These are phyloP conservation scores for Suhomyces sp. DNA, from an alignment of 805 yeast genomes.

Conservation along the genomic window DNA sequence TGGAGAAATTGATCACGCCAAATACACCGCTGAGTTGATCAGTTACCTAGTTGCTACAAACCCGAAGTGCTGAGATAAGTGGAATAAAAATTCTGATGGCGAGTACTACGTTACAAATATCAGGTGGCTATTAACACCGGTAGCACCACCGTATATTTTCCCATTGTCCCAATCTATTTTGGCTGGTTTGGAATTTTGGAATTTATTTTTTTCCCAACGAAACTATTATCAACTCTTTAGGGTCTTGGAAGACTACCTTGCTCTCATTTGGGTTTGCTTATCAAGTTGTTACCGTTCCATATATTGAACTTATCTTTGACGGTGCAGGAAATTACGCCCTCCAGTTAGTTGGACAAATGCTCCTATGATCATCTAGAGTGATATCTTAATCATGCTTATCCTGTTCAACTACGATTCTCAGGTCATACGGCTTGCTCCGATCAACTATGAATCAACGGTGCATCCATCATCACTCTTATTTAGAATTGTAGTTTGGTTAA, in stretches of 20 bases:
- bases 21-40: slow-evolving; percentile 48
- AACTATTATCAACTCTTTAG: too few species aligned
- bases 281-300: not conserved
- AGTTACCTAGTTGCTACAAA: not conserved
- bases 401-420: slow-evolving; percentile 26
- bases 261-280: not conserved
- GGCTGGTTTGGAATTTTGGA: too few species aligned
- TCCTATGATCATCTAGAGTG: slow-evolving; percentile 26
- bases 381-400: slow-evolving; percentile 22
- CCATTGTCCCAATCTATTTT: too few species aligned
- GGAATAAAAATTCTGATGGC: too few species aligned
- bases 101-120: too few species aligned
- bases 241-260: not conserved
- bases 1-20: slow-evolving; percentile 69
- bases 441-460: slow-evolving; percentile 3
- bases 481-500: too few species aligned
- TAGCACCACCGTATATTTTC: too few species aligned
- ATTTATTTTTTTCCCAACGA: too few species aligned
- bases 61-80: too few species aligned
- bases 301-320: not conserved
- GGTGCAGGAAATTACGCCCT: not conserved
- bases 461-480: not conserved
- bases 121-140: too few species aligned
- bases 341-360: slow-evolving; percentile 1
- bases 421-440: slow-evolving; percentile 22